Evolutionary conservation across 306 rosid species (phyloP).

Genomic region (Quercus gilva): DNA sequence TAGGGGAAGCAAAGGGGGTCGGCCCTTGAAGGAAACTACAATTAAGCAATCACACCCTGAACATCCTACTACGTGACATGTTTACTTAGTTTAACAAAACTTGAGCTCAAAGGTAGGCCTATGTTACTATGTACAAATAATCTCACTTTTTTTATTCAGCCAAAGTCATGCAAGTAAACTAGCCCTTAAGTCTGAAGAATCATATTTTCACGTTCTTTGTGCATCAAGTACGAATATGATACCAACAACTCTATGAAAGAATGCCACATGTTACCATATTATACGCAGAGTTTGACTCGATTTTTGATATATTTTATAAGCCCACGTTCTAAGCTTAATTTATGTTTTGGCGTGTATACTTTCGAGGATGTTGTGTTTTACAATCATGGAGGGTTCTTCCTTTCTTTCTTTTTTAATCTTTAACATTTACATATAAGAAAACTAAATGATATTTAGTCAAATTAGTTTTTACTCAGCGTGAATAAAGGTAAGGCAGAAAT

Average conservation of each 20-base stretch:
- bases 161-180: slow-evolving; percentile 20
- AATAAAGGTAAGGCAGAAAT: too few relatives aligned
- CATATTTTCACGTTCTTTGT: slow-evolving; percentile 2
- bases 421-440: too few relatives aligned
- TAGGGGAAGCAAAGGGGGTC: slow-evolving; percentile 72
- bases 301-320: neutral
- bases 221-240: neutral
- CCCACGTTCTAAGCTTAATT: neutral
- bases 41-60: slow-evolving; percentile 23
- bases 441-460: too few relatives aligned
- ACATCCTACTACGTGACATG: slow-evolving; percentile 13
- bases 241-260: neutral
- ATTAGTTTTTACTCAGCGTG: too few relatives aligned
- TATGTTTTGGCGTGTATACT: neutral
- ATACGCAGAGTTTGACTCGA: too few relatives aligned
- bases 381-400: neutral
- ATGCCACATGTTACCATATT: neutral
- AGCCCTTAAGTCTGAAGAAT: slow-evolving; percentile 10
- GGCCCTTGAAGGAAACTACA: slow-evolving; percentile 15
- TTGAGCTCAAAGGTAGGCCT: slow-evolving; percentile 32
- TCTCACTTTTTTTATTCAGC: slow-evolving; percentile 12
- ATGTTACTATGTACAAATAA: neutral
- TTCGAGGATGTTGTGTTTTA: neutral
- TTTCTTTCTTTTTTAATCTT: too few relatives aligned
- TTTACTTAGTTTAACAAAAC: slow-evolving; percentile 21